These are phyloP conservation scores for Plantago lanceolata DNA, from an alignment of 305 asterid species.

Conservation along the genomic window DNA sequence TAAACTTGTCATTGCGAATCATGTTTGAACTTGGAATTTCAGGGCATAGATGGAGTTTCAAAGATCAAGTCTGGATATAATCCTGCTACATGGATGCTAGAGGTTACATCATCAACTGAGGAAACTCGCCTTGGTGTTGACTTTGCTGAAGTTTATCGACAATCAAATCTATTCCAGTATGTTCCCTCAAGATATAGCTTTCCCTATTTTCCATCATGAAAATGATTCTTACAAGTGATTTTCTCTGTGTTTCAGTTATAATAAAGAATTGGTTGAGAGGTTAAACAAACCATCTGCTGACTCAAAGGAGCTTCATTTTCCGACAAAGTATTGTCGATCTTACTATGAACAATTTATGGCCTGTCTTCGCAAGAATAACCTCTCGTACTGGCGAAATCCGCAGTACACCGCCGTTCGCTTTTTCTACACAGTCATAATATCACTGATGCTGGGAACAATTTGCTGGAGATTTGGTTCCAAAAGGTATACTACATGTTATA, in stretches of 20 bases:
- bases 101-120: conserved; percentile 73
- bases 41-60: conserved; percentile 76
- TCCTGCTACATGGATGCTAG: conserved; percentile 98
- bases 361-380: conserved; percentile 91
- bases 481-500: conserved; percentile 41
- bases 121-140: conserved; percentile 77
- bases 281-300: conserved; percentile 66
- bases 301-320: conserved; percentile 69
- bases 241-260: conserved; percentile 44
- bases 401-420: conserved; percentile 94
- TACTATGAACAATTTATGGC: conserved; percentile 62
- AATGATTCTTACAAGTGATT: conserved; percentile 20
- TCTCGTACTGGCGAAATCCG: conserved; percentile 97
- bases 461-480: conserved; percentile 91
- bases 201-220: conserved; percentile 15
- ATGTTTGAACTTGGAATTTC: conserved; percentile 18
- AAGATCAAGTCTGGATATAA: conserved; percentile 79
- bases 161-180: conserved; percentile 67
- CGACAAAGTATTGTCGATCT: conserved; percentile 64
- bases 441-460: conserved; percentile 87
- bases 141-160: conserved; percentile 82
- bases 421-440: conserved; percentile 81
- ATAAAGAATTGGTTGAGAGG: conserved; percentile 72
- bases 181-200: conserved; percentile 20
- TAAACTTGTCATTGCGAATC: conserved; percentile 15